phyloP scores from a whole-genome alignment of 345 rosid species.

The Eucalyptus fibrosa region DNA sequence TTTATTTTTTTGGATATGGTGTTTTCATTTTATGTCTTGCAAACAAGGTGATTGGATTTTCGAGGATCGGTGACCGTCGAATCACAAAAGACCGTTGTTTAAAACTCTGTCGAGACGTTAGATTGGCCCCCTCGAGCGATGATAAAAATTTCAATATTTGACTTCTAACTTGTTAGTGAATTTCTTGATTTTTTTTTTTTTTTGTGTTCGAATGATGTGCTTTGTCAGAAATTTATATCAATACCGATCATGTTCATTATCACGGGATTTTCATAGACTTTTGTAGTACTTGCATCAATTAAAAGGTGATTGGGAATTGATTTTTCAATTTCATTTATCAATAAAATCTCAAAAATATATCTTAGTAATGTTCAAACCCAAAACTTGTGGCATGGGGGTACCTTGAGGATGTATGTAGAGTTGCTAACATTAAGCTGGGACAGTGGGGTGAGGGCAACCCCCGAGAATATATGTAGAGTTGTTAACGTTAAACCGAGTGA shows the following conservation, averaged over 20 bases:
- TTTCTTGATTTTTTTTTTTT: neutral
- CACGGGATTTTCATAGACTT: neutral
- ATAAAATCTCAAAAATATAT: too few relatives aligned
- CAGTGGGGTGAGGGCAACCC: fast-evolving
- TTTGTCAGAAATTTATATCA: too few relatives aligned
- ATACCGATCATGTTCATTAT: too few relatives aligned
- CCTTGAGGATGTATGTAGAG: fast-evolving
- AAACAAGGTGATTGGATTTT: neutral
- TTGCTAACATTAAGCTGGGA: too few relatives aligned
- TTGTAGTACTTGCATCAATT: too few relatives aligned
- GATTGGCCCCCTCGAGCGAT: neutral
- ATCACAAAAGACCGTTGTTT: neutral
- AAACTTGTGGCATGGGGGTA: fast-evolving
- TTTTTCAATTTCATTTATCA: too few relatives aligned
- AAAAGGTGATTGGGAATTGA: neutral
- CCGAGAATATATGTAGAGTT: fast-evolving
- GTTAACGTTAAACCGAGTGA: fast-evolving
- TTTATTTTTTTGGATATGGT: neutral
- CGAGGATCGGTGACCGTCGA: neutral
- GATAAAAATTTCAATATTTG: neutral
- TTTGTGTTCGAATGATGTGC: neutral
- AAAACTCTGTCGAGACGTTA: neutral
- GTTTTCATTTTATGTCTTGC: too few relatives aligned
- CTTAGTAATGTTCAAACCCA: too few relatives aligned
- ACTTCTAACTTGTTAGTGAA: neutral